These are phyloP conservation scores for Sclerotinia glacialis DNA, from an alignment of 2,329 filamentous ascomycete species.

Conservation along the genomic window DNA sequence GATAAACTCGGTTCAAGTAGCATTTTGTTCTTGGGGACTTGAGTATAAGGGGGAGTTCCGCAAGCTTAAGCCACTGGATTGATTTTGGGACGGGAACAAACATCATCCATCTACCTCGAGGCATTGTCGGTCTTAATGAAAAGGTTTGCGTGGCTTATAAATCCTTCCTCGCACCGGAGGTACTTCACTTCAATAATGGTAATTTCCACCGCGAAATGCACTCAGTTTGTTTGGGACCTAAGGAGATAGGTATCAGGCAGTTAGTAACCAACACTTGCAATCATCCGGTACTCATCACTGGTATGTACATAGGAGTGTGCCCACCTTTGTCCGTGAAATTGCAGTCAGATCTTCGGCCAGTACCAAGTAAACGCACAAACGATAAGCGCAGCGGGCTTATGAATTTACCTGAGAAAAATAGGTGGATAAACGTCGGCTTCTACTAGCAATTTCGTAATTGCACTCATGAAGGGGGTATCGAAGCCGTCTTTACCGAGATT, in stretches of 20 bases:
- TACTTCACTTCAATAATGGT: neutral
- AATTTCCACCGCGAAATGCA: neutral
- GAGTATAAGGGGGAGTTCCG: neutral
- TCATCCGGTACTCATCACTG: neutral
- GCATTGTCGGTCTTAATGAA: neutral
- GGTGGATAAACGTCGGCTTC: too few species aligned
- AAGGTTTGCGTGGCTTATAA: neutral
- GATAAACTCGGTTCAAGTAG: neutral
- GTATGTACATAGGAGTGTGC: neutral
- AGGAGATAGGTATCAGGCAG: too few species aligned
- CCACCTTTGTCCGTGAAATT: too few species aligned
- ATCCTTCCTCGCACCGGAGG: neutral
- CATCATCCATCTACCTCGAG: neutral
- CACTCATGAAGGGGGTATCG: too few species aligned
- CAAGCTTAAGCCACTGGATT: too few species aligned
- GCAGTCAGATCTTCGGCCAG: too few species aligned
- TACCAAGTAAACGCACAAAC: too few species aligned
- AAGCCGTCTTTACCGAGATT: too few species aligned
- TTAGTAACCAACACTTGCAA: neutral
- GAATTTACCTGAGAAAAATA: too few species aligned
- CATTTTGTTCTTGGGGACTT: neutral
- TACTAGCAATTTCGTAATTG: too few species aligned
- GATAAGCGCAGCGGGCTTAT: too few species aligned
- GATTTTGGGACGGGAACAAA: neutral
- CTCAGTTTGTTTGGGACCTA: neutral